A percentile compares a stretch with the other conserved stretches of the same genome.
Evolutionary conservation across 2,329 filamentous ascomycete species (phyloP).

Genomic region (Fusarium nodosum): DNA sequence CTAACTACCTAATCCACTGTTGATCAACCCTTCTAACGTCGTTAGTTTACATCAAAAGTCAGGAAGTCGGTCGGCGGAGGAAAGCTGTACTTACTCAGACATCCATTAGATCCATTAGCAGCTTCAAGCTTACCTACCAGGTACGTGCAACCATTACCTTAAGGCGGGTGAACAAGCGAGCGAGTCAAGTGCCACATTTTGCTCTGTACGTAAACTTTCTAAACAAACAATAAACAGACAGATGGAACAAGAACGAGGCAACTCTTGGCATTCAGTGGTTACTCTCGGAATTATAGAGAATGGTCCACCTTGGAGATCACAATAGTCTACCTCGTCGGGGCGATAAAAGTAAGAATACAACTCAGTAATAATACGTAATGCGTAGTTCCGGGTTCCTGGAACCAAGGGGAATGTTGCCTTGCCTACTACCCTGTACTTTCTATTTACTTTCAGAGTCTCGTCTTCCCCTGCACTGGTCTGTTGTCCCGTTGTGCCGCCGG

Average conservation of each 20-base stretch:
- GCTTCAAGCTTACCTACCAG: background rate
- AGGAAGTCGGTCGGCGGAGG: background rate
- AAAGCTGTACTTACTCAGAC: background rate
- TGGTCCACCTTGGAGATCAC: background rate
- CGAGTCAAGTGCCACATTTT: constrained; percentile 36
- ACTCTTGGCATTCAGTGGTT: constrained; percentile 13
- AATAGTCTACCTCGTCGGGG: constrained; percentile 12
- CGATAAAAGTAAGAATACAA: background rate
- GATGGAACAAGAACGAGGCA: background rate
- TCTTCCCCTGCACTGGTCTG: constrained; percentile 19
- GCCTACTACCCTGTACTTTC: background rate
- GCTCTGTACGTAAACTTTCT: background rate
- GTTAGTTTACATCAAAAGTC: constrained; percentile 9
- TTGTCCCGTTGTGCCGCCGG: constrained; percentile 34
- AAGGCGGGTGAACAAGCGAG: constrained; percentile 5
- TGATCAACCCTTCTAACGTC: constrained; percentile 16
- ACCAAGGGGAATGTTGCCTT: constrained; percentile 31
- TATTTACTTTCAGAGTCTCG: constrained; percentile 28
- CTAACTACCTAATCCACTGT: background rate
- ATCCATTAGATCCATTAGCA: background rate
- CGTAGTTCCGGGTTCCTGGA: constrained; percentile 31
- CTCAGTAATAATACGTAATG: background rate
- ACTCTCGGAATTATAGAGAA: background rate
- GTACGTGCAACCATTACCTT: constrained; percentile 5
- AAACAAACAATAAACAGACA: background rate